phyloP scores from a whole-genome alignment of 2,329 filamentous ascomycete genomes.

The Arthrobotrys entomopaga region DNA sequence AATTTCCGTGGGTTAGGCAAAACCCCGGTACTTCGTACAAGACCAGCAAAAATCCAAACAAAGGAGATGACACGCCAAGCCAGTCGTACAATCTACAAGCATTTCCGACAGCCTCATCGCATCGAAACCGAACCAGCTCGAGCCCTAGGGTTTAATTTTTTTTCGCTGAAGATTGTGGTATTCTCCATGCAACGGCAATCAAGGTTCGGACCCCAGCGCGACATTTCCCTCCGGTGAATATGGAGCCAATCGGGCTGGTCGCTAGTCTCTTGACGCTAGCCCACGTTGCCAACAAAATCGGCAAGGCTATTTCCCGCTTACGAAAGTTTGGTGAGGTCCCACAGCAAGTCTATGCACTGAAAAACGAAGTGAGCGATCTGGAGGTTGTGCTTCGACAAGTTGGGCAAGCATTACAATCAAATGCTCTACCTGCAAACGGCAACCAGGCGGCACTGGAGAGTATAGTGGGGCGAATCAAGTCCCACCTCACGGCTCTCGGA shows the following conservation, averaged over 20 bases:
- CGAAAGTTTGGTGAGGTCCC: constrained; percentile 19
- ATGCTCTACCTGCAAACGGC: background rate
- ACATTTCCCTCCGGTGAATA: background rate
- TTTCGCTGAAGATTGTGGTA: too few species aligned
- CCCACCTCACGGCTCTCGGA: background rate
- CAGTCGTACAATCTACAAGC: too few species aligned
- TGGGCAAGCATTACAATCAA: constrained; percentile 12
- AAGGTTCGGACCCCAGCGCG: too few species aligned
- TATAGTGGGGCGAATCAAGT: constrained; percentile 3
- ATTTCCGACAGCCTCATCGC: too few species aligned
- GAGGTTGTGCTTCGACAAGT: constrained; percentile 12
- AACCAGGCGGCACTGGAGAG: background rate
- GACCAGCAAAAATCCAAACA: too few species aligned
- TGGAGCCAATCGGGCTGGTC: constrained; percentile 5
- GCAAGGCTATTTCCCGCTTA: constrained; percentile 20
- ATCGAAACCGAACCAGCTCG: too few species aligned
- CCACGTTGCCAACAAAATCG: constrained; percentile 11
- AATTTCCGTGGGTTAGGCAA: too few species aligned
- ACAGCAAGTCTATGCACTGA: constrained; percentile 22
- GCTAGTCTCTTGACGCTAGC: constrained; percentile 23
- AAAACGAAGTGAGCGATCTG: constrained; percentile 24
- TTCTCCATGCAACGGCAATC: too few species aligned
- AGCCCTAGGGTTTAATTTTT: too few species aligned
- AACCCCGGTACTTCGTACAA: too few species aligned
- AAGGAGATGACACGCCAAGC: too few species aligned